These are phyloP conservation scores for Detonula confervacea DNA, from an alignment of 352 stramenopile species.

Conservation along the genomic window DNA sequence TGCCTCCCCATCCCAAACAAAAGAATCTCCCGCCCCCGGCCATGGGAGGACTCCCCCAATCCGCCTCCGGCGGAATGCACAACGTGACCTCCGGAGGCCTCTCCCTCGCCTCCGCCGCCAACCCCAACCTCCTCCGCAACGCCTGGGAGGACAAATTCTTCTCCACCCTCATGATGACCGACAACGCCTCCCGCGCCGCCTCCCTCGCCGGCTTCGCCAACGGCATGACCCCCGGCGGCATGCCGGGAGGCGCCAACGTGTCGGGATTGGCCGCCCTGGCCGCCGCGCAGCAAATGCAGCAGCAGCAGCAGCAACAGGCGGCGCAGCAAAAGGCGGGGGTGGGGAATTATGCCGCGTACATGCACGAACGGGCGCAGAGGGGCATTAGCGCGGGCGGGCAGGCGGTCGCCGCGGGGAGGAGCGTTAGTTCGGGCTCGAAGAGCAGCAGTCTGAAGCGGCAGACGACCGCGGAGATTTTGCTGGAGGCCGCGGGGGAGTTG, in stretches of 20 bases:
- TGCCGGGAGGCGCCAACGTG: conserved; percentile 11
- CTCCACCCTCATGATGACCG: conserved; percentile 70
- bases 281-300: conserved; percentile 40
- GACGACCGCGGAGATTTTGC: conserved; percentile 30
- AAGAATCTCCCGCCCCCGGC: conserved; percentile 57
- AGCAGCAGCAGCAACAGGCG: conserved; percentile 24
- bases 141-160: conserved; percentile 83
- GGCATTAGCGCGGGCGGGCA: too few relatives aligned
- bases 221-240: background rate
- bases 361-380: conserved; percentile 6
- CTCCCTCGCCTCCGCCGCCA: conserved; percentile 10
- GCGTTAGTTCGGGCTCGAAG: too few relatives aligned
- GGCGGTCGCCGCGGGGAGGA: too few relatives aligned
- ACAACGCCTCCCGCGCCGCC: conserved; percentile 32
- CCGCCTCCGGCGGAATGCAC: conserved; percentile 3
- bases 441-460: conserved; percentile 12
- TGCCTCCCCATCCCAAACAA: conserved; percentile 81
- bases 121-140: conserved; percentile 61
- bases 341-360: conserved; percentile 3
- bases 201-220: conserved; percentile 34
- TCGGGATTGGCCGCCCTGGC: conserved; percentile 42
- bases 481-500: conserved; percentile 29
- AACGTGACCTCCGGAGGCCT: background rate
- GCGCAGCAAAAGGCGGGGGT: background rate
- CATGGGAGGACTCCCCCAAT: conserved; percentile 17